Evolutionary conservation across 2,329 filamentous ascomycete genomes (phyloP).

Genomic region (Myriosclerotinia duriaeana): DNA sequence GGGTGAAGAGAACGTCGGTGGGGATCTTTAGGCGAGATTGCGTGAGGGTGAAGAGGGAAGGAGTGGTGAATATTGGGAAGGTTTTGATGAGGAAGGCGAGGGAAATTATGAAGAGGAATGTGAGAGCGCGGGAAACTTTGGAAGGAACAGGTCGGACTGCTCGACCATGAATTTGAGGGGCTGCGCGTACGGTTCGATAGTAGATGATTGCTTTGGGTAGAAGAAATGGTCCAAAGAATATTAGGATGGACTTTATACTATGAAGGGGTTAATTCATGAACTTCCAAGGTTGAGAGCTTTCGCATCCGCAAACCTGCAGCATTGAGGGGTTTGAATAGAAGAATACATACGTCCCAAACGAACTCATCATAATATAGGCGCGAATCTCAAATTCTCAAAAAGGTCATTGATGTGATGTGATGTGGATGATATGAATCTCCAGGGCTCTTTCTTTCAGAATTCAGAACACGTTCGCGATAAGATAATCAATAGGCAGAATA

Average conservation of each 20-base stretch:
- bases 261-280: constrained; percentile 25
- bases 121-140: constrained; percentile 56
- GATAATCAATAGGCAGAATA: constrained; percentile 7
- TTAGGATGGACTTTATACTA: constrained; percentile 48
- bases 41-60: constrained; percentile 79
- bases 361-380: constrained; percentile 43
- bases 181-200: constrained; percentile 57
- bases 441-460: neutral
- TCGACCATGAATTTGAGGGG: constrained; percentile 47
- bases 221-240: constrained; percentile 67
- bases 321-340: constrained; percentile 37
- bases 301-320: neutral
- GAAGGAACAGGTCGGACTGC: constrained; percentile 56
- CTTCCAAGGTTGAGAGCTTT: neutral
- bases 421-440: neutral
- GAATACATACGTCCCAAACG: constrained; percentile 52
- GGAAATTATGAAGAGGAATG: constrained; percentile 54
- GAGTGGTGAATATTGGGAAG: constrained; percentile 65
- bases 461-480: constrained; percentile 21
- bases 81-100: constrained; percentile 61
- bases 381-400: constrained; percentile 9
- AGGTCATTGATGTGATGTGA: neutral
- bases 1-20: constrained; percentile 79
- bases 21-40: constrained; percentile 80
- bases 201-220: constrained; percentile 64